Evolutionary conservation across 2,329 filamentous ascomycete genomes (phyloP).

Genomic region (Scytalidium sp.): DNA sequence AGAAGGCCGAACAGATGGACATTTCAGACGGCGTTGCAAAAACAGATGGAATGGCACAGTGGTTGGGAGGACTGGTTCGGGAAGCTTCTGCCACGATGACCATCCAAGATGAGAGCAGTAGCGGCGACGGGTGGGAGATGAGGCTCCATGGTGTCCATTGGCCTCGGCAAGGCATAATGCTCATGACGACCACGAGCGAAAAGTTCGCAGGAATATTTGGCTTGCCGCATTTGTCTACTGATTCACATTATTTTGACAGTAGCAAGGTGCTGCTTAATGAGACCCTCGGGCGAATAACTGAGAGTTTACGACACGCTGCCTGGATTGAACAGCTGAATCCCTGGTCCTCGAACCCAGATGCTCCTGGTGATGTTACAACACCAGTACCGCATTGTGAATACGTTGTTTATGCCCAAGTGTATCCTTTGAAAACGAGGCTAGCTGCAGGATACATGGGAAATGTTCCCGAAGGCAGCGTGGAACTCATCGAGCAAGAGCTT

Average conservation of each 20-base stretch:
- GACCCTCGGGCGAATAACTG: slow-evolving; percentile 66
- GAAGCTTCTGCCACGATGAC: slow-evolving; percentile 68
- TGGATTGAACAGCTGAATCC: slow-evolving; percentile 63
- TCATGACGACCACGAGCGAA: slow-evolving; percentile 87
- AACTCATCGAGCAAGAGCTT: slow-evolving; percentile 60
- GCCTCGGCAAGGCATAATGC: slow-evolving; percentile 71
- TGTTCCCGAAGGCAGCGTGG: slow-evolving; percentile 35
- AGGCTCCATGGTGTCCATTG: slow-evolving; percentile 83
- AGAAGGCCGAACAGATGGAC: slow-evolving; percentile 9
- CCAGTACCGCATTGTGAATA: slow-evolving; percentile 82
- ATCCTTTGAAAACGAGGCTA: slow-evolving; percentile 29
- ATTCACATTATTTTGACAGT: slow-evolving; percentile 48
- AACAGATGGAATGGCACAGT: slow-evolving; percentile 2
- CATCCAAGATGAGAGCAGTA: slow-evolving; percentile 67
- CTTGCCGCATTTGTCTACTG: slow-evolving; percentile 76
- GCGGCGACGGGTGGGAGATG: slow-evolving; percentile 76
- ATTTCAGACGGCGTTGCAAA: slow-evolving; percentile 20
- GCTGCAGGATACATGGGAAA: slow-evolving; percentile 29
- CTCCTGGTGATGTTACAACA: slow-evolving; percentile 53
- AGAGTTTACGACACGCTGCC: slow-evolving; percentile 56
- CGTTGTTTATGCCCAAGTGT: slow-evolving; percentile 79
- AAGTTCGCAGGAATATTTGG: slow-evolving; percentile 93
- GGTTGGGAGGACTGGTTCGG: slow-evolving; percentile 48
- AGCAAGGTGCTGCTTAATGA: slow-evolving; percentile 67
- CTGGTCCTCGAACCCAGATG: slow-evolving; percentile 71